A percentile compares a stretch with the other conserved stretches of the same genome.
These are phyloP conservation scores for Fomitopsis serialis DNA, from an alignment of 768 basidiomycete species.

Conservation along the genomic window DNA sequence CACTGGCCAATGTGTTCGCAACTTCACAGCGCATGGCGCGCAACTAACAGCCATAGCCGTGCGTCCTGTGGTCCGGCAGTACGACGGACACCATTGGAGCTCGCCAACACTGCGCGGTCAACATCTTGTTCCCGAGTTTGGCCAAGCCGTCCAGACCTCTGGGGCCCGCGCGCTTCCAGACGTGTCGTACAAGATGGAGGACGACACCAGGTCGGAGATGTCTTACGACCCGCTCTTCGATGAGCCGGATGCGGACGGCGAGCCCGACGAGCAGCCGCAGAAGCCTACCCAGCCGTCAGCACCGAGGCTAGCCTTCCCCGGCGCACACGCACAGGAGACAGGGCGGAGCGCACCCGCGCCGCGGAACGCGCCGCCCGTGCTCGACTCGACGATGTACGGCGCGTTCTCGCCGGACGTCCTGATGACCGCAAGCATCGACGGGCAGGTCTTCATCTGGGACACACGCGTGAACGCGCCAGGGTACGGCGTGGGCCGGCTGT, in stretches of 20 bases:
- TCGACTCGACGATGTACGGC: constrained; percentile 55
- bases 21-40: constrained; percentile 75
- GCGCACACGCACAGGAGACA: constrained; percentile 6
- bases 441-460: constrained; percentile 91
- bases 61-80: constrained; percentile 49
- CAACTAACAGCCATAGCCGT: constrained; percentile 81
- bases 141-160: background rate
- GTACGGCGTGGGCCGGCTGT: constrained; percentile 74
- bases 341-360: constrained; percentile 28
- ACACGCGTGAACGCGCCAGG: constrained; percentile 61
- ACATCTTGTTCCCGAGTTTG: background rate
- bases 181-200: constrained; percentile 24
- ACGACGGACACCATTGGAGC: constrained; percentile 17
- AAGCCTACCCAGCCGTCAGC: constrained; percentile 11
- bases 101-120: constrained; percentile 3
- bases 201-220: constrained; percentile 70
- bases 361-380: constrained; percentile 71
- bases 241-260: constrained; percentile 58
- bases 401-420: constrained; percentile 77
- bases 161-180: background rate
- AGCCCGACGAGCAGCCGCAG: constrained; percentile 18
- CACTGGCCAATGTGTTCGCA: constrained; percentile 73
- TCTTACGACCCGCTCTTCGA: constrained; percentile 91
- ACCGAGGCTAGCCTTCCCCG: constrained; percentile 5
- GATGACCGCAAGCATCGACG: constrained; percentile 88